Conservation (phyloP, 805 yeast genomes). For the Henningerozyma blattae region DNA sequence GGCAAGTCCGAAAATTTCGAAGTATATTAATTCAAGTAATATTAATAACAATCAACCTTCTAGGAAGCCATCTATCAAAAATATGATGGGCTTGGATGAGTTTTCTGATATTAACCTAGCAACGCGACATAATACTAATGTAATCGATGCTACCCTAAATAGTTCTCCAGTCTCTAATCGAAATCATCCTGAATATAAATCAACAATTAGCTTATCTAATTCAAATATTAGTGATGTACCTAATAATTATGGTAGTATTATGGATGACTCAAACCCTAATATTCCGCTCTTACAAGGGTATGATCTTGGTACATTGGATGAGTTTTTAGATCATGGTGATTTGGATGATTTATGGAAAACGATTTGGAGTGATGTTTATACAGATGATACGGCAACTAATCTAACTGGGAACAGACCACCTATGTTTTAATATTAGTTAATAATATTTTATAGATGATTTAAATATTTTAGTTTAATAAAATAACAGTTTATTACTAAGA, state of each 20-base stretch:
- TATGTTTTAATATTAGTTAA: background rate
- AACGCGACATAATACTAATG: background rate
- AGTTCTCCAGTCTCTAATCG: too few relatives aligned
- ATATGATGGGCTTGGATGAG: too few relatives aligned
- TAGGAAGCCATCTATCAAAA: background rate
- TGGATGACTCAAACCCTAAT: background rate
- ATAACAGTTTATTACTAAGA: background rate
- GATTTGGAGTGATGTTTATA: slow-evolving; percentile 19
- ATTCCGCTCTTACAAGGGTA: slow-evolving; percentile 2
- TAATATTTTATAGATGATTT: too few relatives aligned
- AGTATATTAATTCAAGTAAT: too few relatives aligned
- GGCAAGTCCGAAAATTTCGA: too few relatives aligned
- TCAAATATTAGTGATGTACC: background rate
- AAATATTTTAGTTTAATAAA: too few relatives aligned
- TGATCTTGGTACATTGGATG: slow-evolving; percentile 23
- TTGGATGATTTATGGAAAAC: slow-evolving; percentile 18
- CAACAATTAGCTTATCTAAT: too few relatives aligned
- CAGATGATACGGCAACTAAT: too few relatives aligned
- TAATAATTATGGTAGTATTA: background rate
- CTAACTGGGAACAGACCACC: background rate
- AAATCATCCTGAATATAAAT: too few relatives aligned
- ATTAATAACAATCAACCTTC: background rate
- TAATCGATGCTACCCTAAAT: background rate
- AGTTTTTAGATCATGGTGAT: slow-evolving; percentile 20
- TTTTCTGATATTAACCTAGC: background rate